These are phyloP conservation scores for Ambrosiella beaveri DNA, from an alignment of 2,329 filamentous ascomycete species.

Conservation along the genomic window DNA sequence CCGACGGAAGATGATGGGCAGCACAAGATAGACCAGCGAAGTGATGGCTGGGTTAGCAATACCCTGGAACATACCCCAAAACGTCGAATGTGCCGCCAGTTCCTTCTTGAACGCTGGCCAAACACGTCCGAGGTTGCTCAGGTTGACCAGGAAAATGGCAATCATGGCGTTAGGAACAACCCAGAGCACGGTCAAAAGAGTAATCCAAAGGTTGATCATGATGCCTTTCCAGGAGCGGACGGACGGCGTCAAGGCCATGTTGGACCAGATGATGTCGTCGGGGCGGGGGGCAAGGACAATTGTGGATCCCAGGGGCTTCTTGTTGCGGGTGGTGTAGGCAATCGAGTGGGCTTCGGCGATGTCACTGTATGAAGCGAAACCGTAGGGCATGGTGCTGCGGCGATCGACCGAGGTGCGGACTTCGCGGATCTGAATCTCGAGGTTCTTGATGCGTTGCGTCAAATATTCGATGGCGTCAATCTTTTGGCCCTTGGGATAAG, in stretches of 20 bases:
- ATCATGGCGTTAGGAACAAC: constrained; percentile 87
- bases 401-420: constrained; percentile 69
- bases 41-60: constrained; percentile 74
- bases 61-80: constrained; percentile 86
- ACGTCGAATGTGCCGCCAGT: constrained; percentile 41
- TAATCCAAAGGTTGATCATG: constrained; percentile 71
- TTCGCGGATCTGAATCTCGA: constrained; percentile 73
- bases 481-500: constrained; percentile 51
- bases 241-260: constrained; percentile 55
- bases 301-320: constrained; percentile 61
- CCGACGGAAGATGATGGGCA: constrained; percentile 82
- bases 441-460: constrained; percentile 62
- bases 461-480: constrained; percentile 91
- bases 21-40: constrained; percentile 68
- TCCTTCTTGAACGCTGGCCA: constrained; percentile 59
- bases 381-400: constrained; percentile 75
- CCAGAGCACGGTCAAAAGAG: constrained; percentile 66
- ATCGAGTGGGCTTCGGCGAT: constrained; percentile 79
- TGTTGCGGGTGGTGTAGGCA: constrained; percentile 63
- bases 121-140: constrained; percentile 61
- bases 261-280: constrained; percentile 91
- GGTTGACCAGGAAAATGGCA: constrained; percentile 77
- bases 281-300: constrained; percentile 69
- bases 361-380: constrained; percentile 83
- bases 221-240: constrained; percentile 56